Percentiles rank a stretch among this genome's conserved stretches.
Evolutionary conservation across 2,329 filamentous ascomycete genomes (phyloP).

Genomic region (Trichoderma koningii): DNA sequence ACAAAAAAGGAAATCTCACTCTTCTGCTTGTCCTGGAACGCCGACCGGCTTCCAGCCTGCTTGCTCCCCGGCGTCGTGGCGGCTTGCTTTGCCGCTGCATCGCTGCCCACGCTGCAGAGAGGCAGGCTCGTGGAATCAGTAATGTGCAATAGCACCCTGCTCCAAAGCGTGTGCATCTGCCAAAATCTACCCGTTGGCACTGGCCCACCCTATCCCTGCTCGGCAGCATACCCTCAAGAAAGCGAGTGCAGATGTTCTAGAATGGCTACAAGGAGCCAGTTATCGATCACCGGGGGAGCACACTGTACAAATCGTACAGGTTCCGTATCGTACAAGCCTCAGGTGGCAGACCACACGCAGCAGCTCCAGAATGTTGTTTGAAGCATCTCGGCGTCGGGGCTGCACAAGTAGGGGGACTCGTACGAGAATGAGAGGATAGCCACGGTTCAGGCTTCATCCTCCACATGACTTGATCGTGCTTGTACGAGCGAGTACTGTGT

Average conservation of each 20-base stretch:
- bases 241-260: conserved; percentile 14
- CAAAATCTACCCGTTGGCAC: conserved; percentile 7
- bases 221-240: neutral
- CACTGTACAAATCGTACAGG: neutral
- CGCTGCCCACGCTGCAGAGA: neutral
- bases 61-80: conserved; percentile 15
- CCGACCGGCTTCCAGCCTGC: conserved; percentile 15
- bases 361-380: neutral
- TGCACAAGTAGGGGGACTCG: neutral
- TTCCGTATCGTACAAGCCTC: neutral
- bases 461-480: neutral
- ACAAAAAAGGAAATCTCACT: conserved; percentile 5
- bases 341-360: no score
- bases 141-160: no score
- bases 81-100: conserved; percentile 14
- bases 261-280: neutral
- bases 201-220: conserved; percentile 7
- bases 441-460: neutral
- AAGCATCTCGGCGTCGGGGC: neutral
- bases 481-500: neutral
- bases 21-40: neutral
- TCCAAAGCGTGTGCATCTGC: conserved; percentile 8
- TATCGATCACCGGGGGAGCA: neutral
- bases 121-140: no score
- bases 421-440: neutral